phyloP scores from a whole-genome alignment of 257 asterid species.

The Rehmannia glutinosa region DNA sequence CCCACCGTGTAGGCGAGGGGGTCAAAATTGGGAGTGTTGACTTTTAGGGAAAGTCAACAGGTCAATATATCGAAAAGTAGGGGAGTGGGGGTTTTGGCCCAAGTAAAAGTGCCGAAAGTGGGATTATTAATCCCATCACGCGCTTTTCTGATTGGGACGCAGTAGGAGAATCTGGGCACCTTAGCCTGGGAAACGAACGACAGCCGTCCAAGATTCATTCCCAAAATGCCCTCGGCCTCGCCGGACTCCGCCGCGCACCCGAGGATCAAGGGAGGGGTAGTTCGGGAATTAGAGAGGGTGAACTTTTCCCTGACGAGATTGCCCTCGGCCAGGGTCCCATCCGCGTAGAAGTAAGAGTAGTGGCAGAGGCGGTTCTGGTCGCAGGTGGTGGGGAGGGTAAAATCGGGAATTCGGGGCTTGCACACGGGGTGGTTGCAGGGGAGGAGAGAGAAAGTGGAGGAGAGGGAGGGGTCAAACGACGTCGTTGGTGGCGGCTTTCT shows the following conservation, averaged over 20 bases:
- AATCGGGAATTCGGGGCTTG: slow-evolving; percentile 64
- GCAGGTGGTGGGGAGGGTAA: slow-evolving; percentile 66
- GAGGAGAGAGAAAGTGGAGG: slow-evolving; percentile 56
- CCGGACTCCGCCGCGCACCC: slow-evolving; percentile 51
- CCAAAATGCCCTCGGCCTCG: slow-evolving; percentile 67
- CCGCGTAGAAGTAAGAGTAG: slow-evolving; percentile 73
- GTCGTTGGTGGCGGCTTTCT: slow-evolving; percentile 30
- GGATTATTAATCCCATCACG: slow-evolving; percentile 23
- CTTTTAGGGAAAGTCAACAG: slow-evolving; percentile 39
- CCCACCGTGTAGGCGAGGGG: slow-evolving; percentile 62
- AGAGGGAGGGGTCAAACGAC: slow-evolving; percentile 61
- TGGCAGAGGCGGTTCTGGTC: slow-evolving; percentile 65
- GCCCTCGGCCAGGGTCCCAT: slow-evolving; percentile 76
- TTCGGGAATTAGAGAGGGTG: slow-evolving; percentile 36
- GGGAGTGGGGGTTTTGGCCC: slow-evolving; percentile 57
- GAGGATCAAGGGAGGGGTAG: slow-evolving; percentile 60
- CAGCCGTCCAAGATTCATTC: slow-evolving; percentile 65
- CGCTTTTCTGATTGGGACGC: slow-evolving; percentile 53
- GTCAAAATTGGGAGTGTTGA: slow-evolving; percentile 61
- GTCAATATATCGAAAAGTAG: slow-evolving; percentile 26
- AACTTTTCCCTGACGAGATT: slow-evolving; percentile 57
- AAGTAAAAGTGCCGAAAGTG: slow-evolving; percentile 49
- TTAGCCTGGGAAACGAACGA: slow-evolving; percentile 64
- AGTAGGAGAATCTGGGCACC: slow-evolving; percentile 57
- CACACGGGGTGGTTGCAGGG: slow-evolving; percentile 64